Evolutionary conservation across 768 basidiomycete species (phyloP), one percentile per base, ranked within the genome.

Genomic region (Termitomyces sp.): DNA sequence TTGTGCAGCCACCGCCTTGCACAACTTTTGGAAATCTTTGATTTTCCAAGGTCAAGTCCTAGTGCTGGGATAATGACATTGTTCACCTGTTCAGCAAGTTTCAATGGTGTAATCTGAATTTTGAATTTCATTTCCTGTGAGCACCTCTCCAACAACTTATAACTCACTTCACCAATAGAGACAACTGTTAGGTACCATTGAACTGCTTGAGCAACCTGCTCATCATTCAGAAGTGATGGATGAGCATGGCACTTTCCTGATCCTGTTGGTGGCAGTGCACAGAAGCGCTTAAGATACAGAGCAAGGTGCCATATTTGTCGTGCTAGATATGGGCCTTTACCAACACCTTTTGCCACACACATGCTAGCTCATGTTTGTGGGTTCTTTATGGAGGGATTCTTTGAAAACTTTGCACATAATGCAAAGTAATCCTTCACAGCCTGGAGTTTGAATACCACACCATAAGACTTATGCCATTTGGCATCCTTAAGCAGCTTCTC

Each of bases 211-310:
- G 35, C n/a, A 43, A 65, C 32, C 16, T 30, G 24, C 45, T 62
- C 60, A 49, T 65, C 50, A 47, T 65, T 63, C 24, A 65, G 35
- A 32, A 65, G 57, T 36, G 62, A 63, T 51, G 62, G 62, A 36
- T 65, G 64, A 3, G 60, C 60, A 55, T 65, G 60, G 26, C 63
- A 62, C 38, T 60, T 65, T 40, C 60, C 60, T 16, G 47, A 54
- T 8, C 53, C 49, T 10, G 54, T 52, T 11, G 62, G 57, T 8
- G 55, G 62, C 11, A 65, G 55, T 28, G 58, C 57, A 18, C 35
- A 58, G 43, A 65, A 65, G 14, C 36, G 46, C 16, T 55, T 22
- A 3, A 55, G n/a, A 9, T 55, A 47, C 10, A 13, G 10, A 16
- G 10, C 35, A 20, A 55, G 35, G 41, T 55, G 54, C 3, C 26